Conservation (phyloP, 495 filamentous ascomycete species). For the Lineolata rhizophorae region DNA sequence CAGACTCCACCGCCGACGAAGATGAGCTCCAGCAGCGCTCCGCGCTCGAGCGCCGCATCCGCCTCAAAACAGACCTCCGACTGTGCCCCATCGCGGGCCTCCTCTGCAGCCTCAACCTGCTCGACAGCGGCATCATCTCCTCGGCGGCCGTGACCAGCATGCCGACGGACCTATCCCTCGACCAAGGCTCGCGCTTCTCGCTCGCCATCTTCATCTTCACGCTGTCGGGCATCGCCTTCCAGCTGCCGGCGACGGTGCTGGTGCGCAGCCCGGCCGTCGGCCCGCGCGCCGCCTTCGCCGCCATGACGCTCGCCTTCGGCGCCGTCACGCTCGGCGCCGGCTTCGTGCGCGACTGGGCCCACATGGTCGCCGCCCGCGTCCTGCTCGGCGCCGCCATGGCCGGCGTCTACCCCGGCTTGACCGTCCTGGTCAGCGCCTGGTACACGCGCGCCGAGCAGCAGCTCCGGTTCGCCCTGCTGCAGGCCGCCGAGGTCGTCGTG, state of each 20-base stretch:
- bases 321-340: conserved; percentile 53
- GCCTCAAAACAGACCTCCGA: conserved; percentile 47
- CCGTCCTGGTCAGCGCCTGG: conserved; percentile 51
- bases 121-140: conserved; percentile 59
- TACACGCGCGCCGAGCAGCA: conserved; percentile 53
- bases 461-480: conserved; percentile 51
- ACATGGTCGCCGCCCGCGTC: conserved; percentile 53
- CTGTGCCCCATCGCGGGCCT: conserved; percentile 56
- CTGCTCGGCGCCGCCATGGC: conserved; percentile 46
- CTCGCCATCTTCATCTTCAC: conserved; percentile 67
- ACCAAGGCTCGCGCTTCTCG: conserved; percentile 38
- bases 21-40: too few species aligned
- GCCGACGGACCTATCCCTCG: conserved; percentile 39
- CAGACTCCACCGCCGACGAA: too few species aligned
- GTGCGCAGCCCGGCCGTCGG: conserved; percentile 39
- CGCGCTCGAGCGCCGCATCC: conserved; percentile 24
- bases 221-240: conserved; percentile 48
- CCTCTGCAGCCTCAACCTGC: conserved; percentile 47
- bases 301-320: conserved; percentile 46
- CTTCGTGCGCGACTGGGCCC: conserved; percentile 43
- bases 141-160: conserved; percentile 58
- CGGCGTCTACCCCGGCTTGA: conserved; percentile 51
- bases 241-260: conserved; percentile 50
- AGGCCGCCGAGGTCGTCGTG: conserved; percentile 43
- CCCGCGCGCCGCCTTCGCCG: conserved; percentile 44